Conservation (phyloP, 2,329 filamentous ascomycete genomes). For the Neofusicoccum sp. region DNA sequence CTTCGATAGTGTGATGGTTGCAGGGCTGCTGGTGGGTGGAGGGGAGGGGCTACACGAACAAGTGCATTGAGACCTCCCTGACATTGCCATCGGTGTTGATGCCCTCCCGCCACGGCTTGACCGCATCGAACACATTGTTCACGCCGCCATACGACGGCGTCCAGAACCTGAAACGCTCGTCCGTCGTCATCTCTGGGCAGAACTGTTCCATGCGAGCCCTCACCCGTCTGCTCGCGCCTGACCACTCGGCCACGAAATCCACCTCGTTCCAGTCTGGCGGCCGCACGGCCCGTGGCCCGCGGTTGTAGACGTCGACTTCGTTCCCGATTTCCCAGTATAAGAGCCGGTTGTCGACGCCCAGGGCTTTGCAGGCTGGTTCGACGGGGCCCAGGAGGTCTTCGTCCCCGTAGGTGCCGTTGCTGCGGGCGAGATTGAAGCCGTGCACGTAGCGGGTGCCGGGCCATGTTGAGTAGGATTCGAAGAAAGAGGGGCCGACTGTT, state of each 20-base stretch:
- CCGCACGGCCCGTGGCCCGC: constrained; percentile 54
- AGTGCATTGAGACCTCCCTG: constrained; percentile 24
- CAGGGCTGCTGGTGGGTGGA: constrained; percentile 61
- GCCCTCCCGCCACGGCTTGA: constrained; percentile 57
- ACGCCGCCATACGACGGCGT: constrained; percentile 62
- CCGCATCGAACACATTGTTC: constrained; percentile 54
- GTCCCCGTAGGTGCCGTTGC: constrained; percentile 55
- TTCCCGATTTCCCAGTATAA: constrained; percentile 67
- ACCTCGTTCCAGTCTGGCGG: constrained; percentile 57
- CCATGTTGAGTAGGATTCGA: constrained; percentile 64
- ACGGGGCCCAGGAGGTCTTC: constrained; percentile 58
- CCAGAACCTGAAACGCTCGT: constrained; percentile 50
- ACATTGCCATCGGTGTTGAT: constrained; percentile 55
- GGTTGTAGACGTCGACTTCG: constrained; percentile 62
- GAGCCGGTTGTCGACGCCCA: constrained; percentile 51
- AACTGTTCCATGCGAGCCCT: constrained; percentile 46
- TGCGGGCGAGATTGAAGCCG: constrained; percentile 61
- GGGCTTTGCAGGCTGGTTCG: constrained; percentile 59
- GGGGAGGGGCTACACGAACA: constrained; percentile 42
- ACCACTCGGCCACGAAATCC: constrained; percentile 61
- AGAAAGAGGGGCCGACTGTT: constrained; percentile 62
- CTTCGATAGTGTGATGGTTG: background rate
- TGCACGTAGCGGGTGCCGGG: constrained; percentile 60
- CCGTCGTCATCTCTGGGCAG: constrained; percentile 54
- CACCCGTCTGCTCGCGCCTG: constrained; percentile 57